Evolutionary conservation across 768 basidiomycete species (phyloP).

Genomic region (Collybiopsis luxurians): DNA sequence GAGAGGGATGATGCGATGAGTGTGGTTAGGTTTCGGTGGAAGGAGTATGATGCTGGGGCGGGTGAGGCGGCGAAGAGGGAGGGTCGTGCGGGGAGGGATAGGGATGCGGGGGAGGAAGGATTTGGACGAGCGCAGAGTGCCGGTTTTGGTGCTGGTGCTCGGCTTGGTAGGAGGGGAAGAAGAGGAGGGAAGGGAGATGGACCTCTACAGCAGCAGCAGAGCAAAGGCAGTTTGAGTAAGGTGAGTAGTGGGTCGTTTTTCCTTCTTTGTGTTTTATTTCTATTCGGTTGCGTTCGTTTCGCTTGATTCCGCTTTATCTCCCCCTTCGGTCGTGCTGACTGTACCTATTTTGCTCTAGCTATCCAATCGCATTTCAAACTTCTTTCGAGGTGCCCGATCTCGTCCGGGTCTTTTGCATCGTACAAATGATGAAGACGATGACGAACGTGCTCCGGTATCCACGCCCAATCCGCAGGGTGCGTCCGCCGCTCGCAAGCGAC

Average conservation of each 20-base stretch:
- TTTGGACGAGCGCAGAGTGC: not conserved
- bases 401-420: not conserved
- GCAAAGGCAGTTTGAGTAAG: not conserved
- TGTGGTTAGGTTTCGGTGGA: constrained; percentile 59
- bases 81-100: not conserved
- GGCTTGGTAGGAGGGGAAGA: not conserved
- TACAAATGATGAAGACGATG: not conserved
- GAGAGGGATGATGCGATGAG: constrained; percentile 79
- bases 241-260: not conserved
- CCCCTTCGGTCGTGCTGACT: too few species aligned
- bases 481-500: too few species aligned
- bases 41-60: constrained; percentile 32
- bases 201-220: too few species aligned
- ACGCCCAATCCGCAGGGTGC: too few species aligned
- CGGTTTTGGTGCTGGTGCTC: not conserved
- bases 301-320: too few species aligned
- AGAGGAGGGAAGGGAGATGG: not conserved
- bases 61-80: constrained; percentile 17
- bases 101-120: not conserved
- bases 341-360: not conserved
- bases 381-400: not conserved
- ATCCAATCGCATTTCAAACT: not conserved
- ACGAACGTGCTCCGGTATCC: not conserved
- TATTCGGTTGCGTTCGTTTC: too few species aligned
- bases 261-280: too few species aligned